phyloP scores from a whole-genome alignment of 2,329 filamentous ascomycete genomes.

The Aspergillus ibericus region DNA sequence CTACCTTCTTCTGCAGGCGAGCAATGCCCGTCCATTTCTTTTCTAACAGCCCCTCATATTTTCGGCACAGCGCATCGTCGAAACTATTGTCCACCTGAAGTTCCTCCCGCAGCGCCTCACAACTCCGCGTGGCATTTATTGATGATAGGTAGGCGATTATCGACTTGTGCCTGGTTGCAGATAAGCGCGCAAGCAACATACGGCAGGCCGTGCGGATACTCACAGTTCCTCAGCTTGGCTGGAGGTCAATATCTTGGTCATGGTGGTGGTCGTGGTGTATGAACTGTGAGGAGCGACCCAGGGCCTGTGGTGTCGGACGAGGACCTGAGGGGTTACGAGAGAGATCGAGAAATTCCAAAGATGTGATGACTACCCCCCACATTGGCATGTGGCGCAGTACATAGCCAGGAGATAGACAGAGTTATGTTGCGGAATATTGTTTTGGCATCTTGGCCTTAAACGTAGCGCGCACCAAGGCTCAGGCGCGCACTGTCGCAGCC shows the following conservation, averaged over 20 bases:
- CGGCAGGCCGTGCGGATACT: not conserved
- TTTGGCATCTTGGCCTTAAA: not conserved
- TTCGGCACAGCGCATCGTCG: slow-evolving; percentile 64
- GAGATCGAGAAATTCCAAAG: not conserved
- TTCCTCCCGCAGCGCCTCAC: not conserved
- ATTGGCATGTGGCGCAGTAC: not conserved
- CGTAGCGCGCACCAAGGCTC: not conserved
- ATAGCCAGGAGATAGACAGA: not conserved
- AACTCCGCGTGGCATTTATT: not conserved
- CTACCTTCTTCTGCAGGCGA: slow-evolving; percentile 88
- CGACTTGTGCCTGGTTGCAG: not conserved
- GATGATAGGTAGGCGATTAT: not conserved
- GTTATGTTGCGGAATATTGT: not conserved
- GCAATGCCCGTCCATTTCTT: slow-evolving; percentile 99
- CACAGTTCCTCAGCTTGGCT: not conserved
- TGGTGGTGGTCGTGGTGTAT: not conserved
- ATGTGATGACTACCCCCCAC: not conserved
- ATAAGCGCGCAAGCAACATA: not conserved
- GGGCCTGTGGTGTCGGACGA: not conserved
- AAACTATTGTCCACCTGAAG: not conserved
- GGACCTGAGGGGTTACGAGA: not conserved
- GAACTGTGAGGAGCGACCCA: not conserved
- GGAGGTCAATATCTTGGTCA: slow-evolving; percentile 1
- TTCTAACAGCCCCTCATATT: slow-evolving; percentile 90
- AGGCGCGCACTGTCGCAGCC: not conserved